Evolutionary conservation across 2,329 filamentous ascomycete species (phyloP).

Genomic region (Ophiocordyceps unilateralis): DNA sequence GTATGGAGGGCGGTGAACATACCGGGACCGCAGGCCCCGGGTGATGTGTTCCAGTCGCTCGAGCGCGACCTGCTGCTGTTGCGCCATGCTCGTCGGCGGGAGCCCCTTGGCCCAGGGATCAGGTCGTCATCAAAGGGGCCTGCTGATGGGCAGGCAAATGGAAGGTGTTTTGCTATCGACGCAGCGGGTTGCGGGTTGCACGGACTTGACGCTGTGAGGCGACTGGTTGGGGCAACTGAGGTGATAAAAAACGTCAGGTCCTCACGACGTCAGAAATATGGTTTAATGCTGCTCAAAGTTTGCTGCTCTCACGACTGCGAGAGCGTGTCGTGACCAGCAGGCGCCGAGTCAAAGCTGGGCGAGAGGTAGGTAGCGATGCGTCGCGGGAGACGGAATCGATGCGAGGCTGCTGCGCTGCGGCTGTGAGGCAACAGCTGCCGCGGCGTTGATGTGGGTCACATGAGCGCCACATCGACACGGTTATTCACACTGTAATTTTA

Average conservation of each 20-base stretch:
- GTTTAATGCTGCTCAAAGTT: not conserved
- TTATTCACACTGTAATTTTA: no score
- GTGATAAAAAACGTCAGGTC: no score
- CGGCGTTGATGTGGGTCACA: not conserved
- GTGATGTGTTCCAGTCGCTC: slow-evolving; percentile 37
- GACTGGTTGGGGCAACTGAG: no score
- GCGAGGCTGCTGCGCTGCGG: not conserved
- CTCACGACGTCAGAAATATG: no score
- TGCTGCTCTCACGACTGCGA: no score
- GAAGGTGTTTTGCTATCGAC: no score
- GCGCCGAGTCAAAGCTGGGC: no score
- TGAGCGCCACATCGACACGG: not conserved
- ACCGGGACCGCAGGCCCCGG: slow-evolving; percentile 40
- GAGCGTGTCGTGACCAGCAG: no score
- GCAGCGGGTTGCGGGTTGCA: no score
- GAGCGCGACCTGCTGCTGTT: slow-evolving; percentile 34
- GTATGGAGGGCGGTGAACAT: slow-evolving; percentile 1
- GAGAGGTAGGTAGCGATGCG: no score
- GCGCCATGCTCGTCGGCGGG: slow-evolving; percentile 18
- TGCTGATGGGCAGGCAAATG: not conserved
- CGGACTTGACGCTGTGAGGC: no score
- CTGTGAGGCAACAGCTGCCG: not conserved
- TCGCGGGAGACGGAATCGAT: slow-evolving; percentile 12
- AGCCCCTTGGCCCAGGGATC: slow-evolving; percentile 7
- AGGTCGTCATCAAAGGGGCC: slow-evolving; percentile 12